Evolutionary conservation across 148 eudicot genomes (phyloP).

Genomic region (Bassia scoparia): DNA sequence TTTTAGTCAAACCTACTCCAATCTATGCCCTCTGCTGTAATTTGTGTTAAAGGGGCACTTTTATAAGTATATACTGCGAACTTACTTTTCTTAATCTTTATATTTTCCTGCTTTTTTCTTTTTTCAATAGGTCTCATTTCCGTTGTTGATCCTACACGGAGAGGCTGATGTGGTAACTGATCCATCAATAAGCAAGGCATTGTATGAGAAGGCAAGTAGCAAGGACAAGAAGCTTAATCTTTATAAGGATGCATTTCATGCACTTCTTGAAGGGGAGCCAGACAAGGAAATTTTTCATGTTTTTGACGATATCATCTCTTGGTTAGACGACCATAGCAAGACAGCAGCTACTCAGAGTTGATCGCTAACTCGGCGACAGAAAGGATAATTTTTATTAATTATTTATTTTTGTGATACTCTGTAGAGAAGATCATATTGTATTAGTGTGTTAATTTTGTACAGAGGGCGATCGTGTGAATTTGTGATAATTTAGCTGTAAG

Average conservation of each 20-base stretch:
- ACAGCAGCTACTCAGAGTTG: conserved; percentile 18
- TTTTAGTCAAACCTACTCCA: too few relatives aligned
- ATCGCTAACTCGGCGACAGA: not conserved
- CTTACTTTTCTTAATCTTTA: not conserved
- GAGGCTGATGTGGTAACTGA: conserved; percentile 83
- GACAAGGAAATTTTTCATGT: conserved; percentile 64
- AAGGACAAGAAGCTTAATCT: conserved; percentile 71
- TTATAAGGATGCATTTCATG: conserved; percentile 64
- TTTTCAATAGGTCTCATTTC: conserved; percentile 63
- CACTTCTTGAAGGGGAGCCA: conserved; percentile 88
- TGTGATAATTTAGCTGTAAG: too few relatives aligned
- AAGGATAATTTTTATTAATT: too few relatives aligned
- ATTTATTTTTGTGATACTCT: too few relatives aligned
- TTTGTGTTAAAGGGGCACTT: not conserved
- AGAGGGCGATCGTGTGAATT: too few relatives aligned
- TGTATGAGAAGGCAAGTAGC: conserved; percentile 80
- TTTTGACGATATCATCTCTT: conserved; percentile 65
- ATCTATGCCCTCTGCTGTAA: not conserved
- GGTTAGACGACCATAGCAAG: conserved; percentile 70
- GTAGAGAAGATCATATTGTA: too few relatives aligned
- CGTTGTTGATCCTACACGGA: conserved; percentile 86
- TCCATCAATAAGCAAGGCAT: conserved; percentile 80
- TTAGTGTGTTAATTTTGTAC: conserved; percentile 4
- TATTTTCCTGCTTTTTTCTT: not conserved
- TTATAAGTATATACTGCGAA: not conserved